Percentiles rank a stretch among this genome's conserved stretches.
Evolutionary conservation across 2,329 filamentous ascomycete species (phyloP).

Genomic region (Dothistroma pini): DNA sequence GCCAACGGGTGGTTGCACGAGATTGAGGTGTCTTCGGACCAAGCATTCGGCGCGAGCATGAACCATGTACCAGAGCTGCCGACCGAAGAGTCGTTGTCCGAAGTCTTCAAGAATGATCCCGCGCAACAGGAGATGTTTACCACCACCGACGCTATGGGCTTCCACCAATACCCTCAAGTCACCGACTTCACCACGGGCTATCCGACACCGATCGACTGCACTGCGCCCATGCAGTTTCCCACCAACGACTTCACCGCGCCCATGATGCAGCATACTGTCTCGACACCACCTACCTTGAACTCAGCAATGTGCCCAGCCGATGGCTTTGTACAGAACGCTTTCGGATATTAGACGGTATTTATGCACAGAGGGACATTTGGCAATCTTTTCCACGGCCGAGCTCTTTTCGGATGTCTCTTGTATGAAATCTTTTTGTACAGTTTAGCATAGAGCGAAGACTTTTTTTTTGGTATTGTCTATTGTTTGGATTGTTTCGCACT

Average conservation of each 20-base stretch:
- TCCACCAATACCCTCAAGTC: conserved; percentile 6
- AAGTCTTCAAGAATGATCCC: not conserved
- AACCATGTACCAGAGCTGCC: not conserved
- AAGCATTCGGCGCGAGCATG: conserved; percentile 4
- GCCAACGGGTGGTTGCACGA: conserved; percentile 56
- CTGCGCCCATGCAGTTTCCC: conserved; percentile 7
- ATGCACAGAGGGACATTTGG: not conserved
- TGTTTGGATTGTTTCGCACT: too few species aligned
- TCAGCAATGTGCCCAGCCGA: conserved; percentile 9
- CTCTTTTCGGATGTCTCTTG: not conserved
- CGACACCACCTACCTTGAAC: conserved; percentile 16
- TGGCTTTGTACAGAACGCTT: not conserved
- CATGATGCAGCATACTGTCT: conserved; percentile 22
- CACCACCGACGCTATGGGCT: not conserved
- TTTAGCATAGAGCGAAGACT: not conserved
- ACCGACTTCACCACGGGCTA: conserved; percentile 23
- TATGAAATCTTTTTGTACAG: not conserved
- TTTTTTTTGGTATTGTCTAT: not conserved
- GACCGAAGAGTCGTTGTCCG: not conserved
- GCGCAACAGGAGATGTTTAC: not conserved
- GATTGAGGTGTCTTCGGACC: conserved; percentile 41
- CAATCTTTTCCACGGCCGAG: not conserved
- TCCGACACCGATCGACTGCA: conserved; percentile 21
- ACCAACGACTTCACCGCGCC: conserved; percentile 7
- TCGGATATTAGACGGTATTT: not conserved